These are phyloP conservation scores for Suhomyces maxii DNA, from an alignment of 1,139 yeast species.

Conservation along the genomic window DNA sequence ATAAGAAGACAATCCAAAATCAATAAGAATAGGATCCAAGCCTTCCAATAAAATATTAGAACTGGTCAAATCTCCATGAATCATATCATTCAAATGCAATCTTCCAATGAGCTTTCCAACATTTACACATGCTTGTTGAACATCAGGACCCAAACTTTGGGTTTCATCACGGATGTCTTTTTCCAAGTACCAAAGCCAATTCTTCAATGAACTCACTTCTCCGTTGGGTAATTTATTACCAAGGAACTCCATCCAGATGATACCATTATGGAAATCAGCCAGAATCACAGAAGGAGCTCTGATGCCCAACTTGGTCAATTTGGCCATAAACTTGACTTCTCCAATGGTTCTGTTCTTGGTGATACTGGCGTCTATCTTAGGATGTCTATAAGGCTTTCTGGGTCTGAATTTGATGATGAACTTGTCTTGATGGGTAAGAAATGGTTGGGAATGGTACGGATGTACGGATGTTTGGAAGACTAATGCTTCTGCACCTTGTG, in stretches of 20 bases:
- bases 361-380: constrained; percentile 69
- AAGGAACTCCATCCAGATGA: constrained; percentile 85
- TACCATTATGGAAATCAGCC: constrained; percentile 74
- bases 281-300: constrained; percentile 69
- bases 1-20: constrained; percentile 86
- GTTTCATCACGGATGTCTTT: constrained; percentile 19
- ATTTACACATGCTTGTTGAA: constrained; percentile 39
- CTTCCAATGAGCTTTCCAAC: constrained; percentile 74
- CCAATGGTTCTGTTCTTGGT: constrained; percentile 81
- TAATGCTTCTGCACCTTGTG: constrained; percentile 97
- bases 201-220: constrained; percentile 60
- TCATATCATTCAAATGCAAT: constrained; percentile 73
- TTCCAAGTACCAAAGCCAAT: constrained; percentile 68
- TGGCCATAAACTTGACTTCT: constrained; percentile 77
- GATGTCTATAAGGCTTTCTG: constrained; percentile 85
- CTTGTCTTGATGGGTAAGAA: constrained; percentile 24
- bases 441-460: constrained; percentile 57
- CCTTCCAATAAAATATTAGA: constrained; percentile 71
- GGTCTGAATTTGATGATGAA: constrained; percentile 86
- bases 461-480: constrained; percentile 66
- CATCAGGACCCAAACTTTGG: constrained; percentile 33
- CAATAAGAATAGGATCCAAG: constrained; percentile 66
- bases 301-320: constrained; percentile 55
- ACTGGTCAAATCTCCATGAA: constrained; percentile 94
- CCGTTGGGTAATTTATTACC: constrained; percentile 52